A percentile compares a stretch with the other conserved stretches of the same genome.
Evolutionary conservation across 2,329 filamentous ascomycete genomes (phyloP).

Genomic region (Cyanodermella asteris): DNA sequence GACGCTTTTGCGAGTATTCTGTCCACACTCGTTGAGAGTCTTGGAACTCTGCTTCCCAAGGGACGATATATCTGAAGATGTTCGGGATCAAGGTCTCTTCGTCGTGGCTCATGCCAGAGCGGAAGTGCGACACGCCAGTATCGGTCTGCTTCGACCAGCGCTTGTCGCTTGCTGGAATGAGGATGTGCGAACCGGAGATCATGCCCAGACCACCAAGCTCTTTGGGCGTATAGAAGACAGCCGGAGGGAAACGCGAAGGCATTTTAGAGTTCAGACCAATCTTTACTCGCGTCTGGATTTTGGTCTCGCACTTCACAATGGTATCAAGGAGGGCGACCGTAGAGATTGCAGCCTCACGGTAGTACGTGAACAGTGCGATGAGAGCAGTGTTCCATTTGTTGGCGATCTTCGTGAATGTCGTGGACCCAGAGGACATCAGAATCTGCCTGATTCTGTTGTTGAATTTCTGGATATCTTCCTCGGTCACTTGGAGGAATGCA

Average conservation of each 20-base stretch:
- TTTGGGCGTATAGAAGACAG: conserved; percentile 97
- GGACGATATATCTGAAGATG: conserved; percentile 98
- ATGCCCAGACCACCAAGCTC: conserved; percentile 92
- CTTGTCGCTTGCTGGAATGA: conserved; percentile 94
- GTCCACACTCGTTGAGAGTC: conserved; percentile 98
- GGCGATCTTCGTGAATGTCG: conserved; percentile 97
- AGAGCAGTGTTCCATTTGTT: conserved; percentile 99
- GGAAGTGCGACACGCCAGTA: conserved; percentile 87
- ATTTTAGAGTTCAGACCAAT: conserved; percentile 98
- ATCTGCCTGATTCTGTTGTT: conserved; percentile 98
- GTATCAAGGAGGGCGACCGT: conserved; percentile 87
- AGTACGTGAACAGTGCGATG: conserved; percentile 95
- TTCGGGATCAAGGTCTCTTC: conserved; percentile 96
- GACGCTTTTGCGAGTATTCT: conserved; percentile 92
- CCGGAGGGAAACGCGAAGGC: conserved; percentile 93
- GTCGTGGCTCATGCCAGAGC: conserved; percentile 93
- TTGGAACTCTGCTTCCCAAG: conserved; percentile 97
- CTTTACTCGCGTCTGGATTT: conserved; percentile 97
- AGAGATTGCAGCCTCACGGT: conserved; percentile 88
- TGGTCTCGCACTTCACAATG: conserved; percentile 98
- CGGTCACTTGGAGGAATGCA: conserved; percentile 91
- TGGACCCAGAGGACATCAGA: conserved; percentile 97
- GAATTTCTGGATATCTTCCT: conserved; percentile 96
- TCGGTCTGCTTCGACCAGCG: conserved; percentile 97
- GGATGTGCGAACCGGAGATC: conserved; percentile 95